A percentile compares a stretch with the other conserved stretches of the same genome.
Evolutionary conservation across 2,329 filamentous ascomycete species (phyloP).

Genomic region (Aspergillus aculeatinus): DNA sequence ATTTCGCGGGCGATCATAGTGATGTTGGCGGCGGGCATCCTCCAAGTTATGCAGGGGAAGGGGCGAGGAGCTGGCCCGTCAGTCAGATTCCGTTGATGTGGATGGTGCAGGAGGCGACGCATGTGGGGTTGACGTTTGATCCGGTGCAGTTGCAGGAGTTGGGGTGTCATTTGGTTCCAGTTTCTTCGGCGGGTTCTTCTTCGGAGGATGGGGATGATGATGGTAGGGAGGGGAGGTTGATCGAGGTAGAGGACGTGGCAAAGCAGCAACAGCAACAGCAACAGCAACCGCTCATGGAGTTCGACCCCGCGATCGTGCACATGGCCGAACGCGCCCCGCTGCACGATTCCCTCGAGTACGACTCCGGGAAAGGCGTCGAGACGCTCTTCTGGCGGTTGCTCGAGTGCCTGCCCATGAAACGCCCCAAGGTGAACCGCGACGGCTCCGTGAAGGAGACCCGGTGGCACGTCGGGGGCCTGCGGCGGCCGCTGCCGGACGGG

Average conservation of each 20-base stretch:
- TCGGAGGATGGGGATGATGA: no score
- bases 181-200: no score
- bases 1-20: slow-evolving; percentile 70
- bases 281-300: not conserved
- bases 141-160: slow-evolving; percentile 19
- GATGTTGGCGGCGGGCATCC: slow-evolving; percentile 75
- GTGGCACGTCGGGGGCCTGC: slow-evolving; percentile 18
- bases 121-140: slow-evolving; percentile 69
- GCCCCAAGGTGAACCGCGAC: slow-evolving; percentile 16
- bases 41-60: slow-evolving; percentile 29
- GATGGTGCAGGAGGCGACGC: slow-evolving; percentile 63
- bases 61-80: slow-evolving; percentile 49
- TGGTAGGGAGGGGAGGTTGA: not conserved
- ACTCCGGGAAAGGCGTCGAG: slow-evolving; percentile 15
- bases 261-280: no score
- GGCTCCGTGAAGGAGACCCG: slow-evolving; percentile 14
- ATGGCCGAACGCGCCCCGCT: slow-evolving; percentile 12
- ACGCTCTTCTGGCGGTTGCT: slow-evolving; percentile 22
- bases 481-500: slow-evolving; percentile 13
- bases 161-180: slow-evolving; percentile 15
- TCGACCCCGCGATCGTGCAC: slow-evolving; percentile 6
- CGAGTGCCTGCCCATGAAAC: slow-evolving; percentile 19
- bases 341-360: slow-evolving; percentile 20
- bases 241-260: not conserved
- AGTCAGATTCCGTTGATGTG: slow-evolving; percentile 67